Evolutionary conservation across 1,139 yeast genomes (phyloP).

Genomic region (Wickerhamomyces sp.): DNA sequence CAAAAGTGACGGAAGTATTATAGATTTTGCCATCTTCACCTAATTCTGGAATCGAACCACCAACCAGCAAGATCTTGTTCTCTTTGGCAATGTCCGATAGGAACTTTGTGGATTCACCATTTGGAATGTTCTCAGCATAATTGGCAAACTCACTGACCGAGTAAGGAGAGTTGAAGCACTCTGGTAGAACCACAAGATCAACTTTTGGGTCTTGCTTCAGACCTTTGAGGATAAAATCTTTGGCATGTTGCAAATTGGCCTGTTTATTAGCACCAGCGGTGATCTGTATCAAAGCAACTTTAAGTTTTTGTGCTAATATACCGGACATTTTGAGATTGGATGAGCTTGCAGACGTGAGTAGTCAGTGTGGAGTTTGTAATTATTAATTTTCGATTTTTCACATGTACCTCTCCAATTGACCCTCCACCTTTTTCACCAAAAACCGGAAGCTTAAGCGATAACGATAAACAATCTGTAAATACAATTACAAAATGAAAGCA

Average conservation of each 20-base stretch:
- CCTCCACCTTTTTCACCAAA: too few species aligned
- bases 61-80: conserved; percentile 59
- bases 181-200: conserved; percentile 49
- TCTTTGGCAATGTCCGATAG: conserved; percentile 62
- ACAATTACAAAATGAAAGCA: too few species aligned
- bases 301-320: conserved; percentile 31
- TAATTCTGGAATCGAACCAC: conserved; percentile 89
- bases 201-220: conserved; percentile 30
- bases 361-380: too few species aligned
- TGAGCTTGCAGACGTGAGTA: too few species aligned
- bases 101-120: conserved; percentile 60
- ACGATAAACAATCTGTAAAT: too few species aligned
- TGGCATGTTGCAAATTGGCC: conserved; percentile 54
- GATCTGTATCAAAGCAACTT: conserved; percentile 74
- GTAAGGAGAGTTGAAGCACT: conserved; percentile 95
- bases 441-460: too few species aligned
- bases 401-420: too few species aligned
- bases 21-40: conserved; percentile 47
- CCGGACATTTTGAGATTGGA: too few species aligned
- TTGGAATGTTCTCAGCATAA: conserved; percentile 70
- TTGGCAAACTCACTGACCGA: conserved; percentile 81
- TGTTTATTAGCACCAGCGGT: conserved; percentile 68
- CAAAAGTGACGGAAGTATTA: conserved; percentile 79
- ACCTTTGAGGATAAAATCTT: conserved; percentile 51
- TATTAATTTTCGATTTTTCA: too few species aligned